phyloP scores from a whole-genome alignment of 1,139 yeast species.

The Candida albicans region DNA sequence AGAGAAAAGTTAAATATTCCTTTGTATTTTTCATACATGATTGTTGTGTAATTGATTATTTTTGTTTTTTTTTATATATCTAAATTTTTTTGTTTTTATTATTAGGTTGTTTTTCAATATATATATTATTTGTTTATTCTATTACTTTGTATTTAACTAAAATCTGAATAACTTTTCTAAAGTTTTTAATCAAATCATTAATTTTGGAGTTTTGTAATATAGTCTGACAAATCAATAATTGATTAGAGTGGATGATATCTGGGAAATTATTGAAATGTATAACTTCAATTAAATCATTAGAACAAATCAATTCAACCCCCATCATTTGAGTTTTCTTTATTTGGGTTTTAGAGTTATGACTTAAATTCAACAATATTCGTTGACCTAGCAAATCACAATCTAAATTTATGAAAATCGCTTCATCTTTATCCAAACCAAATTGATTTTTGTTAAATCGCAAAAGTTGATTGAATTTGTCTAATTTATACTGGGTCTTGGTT shows the following conservation, averaged over 20 bases:
- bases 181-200: conserved; percentile 19
- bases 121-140: conserved; percentile 6
- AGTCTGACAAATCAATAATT: conserved; percentile 16
- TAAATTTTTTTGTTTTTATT: neutral
- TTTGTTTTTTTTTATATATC: conserved; percentile 7
- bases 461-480: conserved; percentile 28
- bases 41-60: conserved; percentile 3
- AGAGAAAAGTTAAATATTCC: neutral
- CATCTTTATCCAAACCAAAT: conserved; percentile 10
- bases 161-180: conserved; percentile 17
- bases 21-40: neutral
- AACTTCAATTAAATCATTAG: conserved; percentile 17
- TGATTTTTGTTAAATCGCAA: conserved; percentile 13
- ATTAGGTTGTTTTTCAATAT: neutral
- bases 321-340: neutral
- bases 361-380: conserved; percentile 15
- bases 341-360: neutral
- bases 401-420: conserved; percentile 15
- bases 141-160: conserved; percentile 14
- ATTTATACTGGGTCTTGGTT: conserved; percentile 32
- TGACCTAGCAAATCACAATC: conserved; percentile 29
- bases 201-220: conserved; percentile 19
- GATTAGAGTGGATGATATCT: conserved; percentile 3
- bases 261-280: conserved; percentile 11
- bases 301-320: conserved; percentile 22